Evolutionary conservation across 2,329 filamentous ascomycete genomes (phyloP), one percentile per base, ranked within the genome.

Genomic region (Talaromyces sp.): DNA sequence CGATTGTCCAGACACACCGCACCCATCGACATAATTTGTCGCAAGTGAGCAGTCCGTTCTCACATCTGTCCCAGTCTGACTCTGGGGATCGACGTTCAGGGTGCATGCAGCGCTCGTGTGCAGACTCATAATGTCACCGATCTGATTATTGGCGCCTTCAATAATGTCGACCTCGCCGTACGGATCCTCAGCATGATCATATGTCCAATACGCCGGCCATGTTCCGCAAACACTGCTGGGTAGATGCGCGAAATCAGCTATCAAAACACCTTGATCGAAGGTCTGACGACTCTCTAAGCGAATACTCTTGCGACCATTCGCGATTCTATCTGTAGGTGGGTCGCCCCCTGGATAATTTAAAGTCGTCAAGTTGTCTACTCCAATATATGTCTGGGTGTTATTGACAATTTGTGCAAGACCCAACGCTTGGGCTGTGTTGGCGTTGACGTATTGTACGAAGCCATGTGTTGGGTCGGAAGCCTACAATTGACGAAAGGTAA

Each of bases 151-250:
- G 69, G 92, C 88, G 41, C 90, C 90, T 79, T 93, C 90, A 69
- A 93, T 86, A 70, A 93, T 89, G 75, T 94, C 91, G 70, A 94
- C 90, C 78, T 93, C 91, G 54, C 90, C 90, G 6, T 82, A 81
- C 3, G 73, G 62, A 35, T 64, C 35, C 6, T 63, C 61, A 10
- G 10, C 31, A n/a, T 60, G 54, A 37, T 60, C 3, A 27, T 63
- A 63, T 31, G 78, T 75, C 81, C 81, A 82, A 66, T 81, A 82
- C 4, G 81, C 81, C 2, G 83, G 83, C 83, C 83, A 85, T 31
- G 77, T 81, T 47, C 80, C 83, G 66, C 83, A 85, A 57, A 78
- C 74, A 49, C 76, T 76, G 11, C 76, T 76, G 3, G 82, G 82
- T 75, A 82, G 79, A 69, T 84, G 82, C 3, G 73, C 72, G 63